These are phyloP conservation scores for Fusarium musae DNA, from an alignment of 2,329 filamentous ascomycete genomes.

Conservation along the genomic window DNA sequence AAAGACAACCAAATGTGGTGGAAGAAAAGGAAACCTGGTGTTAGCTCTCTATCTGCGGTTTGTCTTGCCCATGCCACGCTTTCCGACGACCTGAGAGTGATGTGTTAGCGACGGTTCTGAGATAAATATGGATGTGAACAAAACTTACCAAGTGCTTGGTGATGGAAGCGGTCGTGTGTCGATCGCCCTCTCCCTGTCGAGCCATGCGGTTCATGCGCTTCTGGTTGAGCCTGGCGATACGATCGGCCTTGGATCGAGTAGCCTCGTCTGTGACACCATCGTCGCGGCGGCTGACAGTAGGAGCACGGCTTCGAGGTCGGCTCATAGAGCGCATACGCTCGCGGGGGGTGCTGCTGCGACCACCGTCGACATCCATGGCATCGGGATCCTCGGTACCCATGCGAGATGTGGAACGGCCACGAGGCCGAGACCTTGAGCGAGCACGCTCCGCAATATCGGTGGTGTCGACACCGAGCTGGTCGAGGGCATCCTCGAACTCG, in stretches of 20 bases:
- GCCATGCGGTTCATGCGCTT: constrained; percentile 99
- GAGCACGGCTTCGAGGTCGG: constrained; percentile 74
- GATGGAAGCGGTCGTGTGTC: constrained; percentile 83
- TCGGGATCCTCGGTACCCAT: constrained; percentile 72
- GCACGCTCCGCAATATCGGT: constrained; percentile 78
- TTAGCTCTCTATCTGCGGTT: constrained; percentile 67
- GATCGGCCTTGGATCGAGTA: constrained; percentile 82
- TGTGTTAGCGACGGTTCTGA: constrained; percentile 9
- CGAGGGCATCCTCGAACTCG: constrained; percentile 86
- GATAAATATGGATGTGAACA: neutral
- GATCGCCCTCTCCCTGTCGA: constrained; percentile 94
- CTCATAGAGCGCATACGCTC: constrained; percentile 79
- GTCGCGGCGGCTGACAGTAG: constrained; percentile 72
- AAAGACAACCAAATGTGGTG: constrained; percentile 35
- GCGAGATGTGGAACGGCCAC: constrained; percentile 77
- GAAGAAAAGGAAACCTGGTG: constrained; percentile 19
- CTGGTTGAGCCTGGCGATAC: constrained; percentile 88
- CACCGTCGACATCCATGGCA: constrained; percentile 78
- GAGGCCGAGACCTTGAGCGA: constrained; percentile 69
- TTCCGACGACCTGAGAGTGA: constrained; percentile 76
- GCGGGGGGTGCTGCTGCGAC: constrained; percentile 50
- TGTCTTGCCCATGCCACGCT: constrained; percentile 94
- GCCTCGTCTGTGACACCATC: constrained; percentile 79
- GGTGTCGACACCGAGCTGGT: constrained; percentile 87
- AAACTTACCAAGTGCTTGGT: constrained; percentile 88